Base-by-base conservation (phyloP, 148 eudicot species). In the Fagopyrum tataricum region DNA sequence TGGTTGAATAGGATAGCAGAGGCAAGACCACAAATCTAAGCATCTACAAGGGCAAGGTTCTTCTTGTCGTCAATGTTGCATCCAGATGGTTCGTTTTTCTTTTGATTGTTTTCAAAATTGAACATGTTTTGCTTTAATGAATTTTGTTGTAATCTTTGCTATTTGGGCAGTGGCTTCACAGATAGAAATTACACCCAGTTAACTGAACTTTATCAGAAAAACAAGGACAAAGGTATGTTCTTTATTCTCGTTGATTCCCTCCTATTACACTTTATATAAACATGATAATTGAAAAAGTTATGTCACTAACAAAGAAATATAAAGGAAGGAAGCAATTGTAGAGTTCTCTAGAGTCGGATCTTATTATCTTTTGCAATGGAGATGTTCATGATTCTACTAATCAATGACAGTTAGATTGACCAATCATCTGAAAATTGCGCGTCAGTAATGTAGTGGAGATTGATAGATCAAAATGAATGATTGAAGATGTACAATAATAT, bases 51-150 rank as follows among this genome's bases (percentile, higher is more conserved):
- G 96, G 98, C 71, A 93, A 93, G 53, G 93, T 93, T 66, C 85
- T 93, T 70, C 85, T 93, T 12, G 83, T 93, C 67, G 93, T 93
- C 77, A 93, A 93, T 79, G 98, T 93, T 76, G 98, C 98, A 74
- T 93, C 98, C 9, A 93, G 87, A 93, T 93, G 98, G 98, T 26
- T 48, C 41, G 17, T 58, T 23, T 20, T 42, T 15, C 72, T 7
- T 42, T 59, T 31, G 15, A 58, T 8, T 10, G 9, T 58, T 58
- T 59, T 17, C 67, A 24, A 26, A 24, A 9, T 4, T 59, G 67
- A 13, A 24, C 26, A 3, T 26, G 67, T 31, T 10, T 24, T 59
- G 24, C 4, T 0, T 59, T 24, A 23, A 24, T 26, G 7, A 21
- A 21, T 55, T 1, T 55, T 55, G 14, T 61, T 61, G 69, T 64